A percentile compares a stretch with the other conserved stretches of the same genome.
These are phyloP conservation scores for Metarhizium sp. DNA, from an alignment of 2,329 filamentous ascomycete genomes.

Conservation along the genomic window DNA sequence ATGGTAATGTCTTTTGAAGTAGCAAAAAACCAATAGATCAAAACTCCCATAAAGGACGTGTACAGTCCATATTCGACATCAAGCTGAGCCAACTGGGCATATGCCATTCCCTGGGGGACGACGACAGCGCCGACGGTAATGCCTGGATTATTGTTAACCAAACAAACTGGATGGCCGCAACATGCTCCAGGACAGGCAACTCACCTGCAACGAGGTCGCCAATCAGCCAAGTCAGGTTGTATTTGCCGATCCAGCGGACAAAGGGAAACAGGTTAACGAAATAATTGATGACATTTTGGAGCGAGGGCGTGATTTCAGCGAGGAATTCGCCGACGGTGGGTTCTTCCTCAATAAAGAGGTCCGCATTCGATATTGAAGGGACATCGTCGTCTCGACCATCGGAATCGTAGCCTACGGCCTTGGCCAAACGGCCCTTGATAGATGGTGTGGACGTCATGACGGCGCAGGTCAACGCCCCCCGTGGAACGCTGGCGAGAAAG, in stretches of 20 bases:
- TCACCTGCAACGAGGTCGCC: slow-evolving; percentile 37
- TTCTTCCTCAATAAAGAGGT: slow-evolving; percentile 30
- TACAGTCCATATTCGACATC: slow-evolving; percentile 39
- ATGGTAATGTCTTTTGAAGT: slow-evolving; percentile 91
- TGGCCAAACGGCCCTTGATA: slow-evolving; percentile 18
- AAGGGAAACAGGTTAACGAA: slow-evolving; percentile 37
- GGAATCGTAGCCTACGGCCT: slow-evolving; percentile 23
- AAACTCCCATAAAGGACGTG: slow-evolving; percentile 90
- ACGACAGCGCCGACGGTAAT: slow-evolving; percentile 42
- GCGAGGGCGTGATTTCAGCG: slow-evolving; percentile 25
- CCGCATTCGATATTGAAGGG: slow-evolving; percentile 26
- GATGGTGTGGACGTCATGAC: slow-evolving; percentile 4
- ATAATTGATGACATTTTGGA: slow-evolving; percentile 22
- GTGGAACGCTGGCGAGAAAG: not conserved
- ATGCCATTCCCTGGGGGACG: slow-evolving; percentile 46
- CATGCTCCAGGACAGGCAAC: slow-evolving; percentile 6
- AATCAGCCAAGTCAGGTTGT: slow-evolving; percentile 37
- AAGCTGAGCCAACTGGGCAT: slow-evolving; percentile 38
- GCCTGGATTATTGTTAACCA: slow-evolving; percentile 12
- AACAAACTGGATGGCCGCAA: not conserved
- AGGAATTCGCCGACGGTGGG: slow-evolving; percentile 32
- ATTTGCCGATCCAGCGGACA: slow-evolving; percentile 39
- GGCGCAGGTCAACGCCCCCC: not conserved
- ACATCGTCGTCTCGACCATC: slow-evolving; percentile 21
- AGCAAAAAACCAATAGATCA: slow-evolving; percentile 96